Base-by-base conservation (phyloP, 495 filamentous ascomycete species). In the Penicillium pancosmium region DNA sequence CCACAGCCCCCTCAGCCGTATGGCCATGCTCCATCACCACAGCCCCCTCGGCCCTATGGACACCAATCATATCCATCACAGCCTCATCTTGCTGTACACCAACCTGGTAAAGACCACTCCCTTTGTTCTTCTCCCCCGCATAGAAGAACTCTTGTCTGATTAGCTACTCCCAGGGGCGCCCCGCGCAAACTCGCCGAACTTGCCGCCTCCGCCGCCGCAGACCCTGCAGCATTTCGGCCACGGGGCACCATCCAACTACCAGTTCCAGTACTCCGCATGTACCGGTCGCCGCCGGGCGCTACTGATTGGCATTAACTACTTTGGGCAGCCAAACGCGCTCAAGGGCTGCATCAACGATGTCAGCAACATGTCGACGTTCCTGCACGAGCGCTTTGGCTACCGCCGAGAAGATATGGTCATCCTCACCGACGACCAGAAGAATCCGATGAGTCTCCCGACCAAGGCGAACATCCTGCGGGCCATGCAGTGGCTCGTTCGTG, bases 401-500 rank as follows among this genome's bases (percentile, higher is more conserved):
- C 90, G 91, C 63, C 82, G 94, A 43, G 93, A 97, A 73, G 94
- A 98, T 70, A 98, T 98, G 94, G 94, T 98, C 33, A 92, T 96
- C 61, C 81, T 98, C 61, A 98, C 94, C 33, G 94, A 98, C 65
- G 94, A 98, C 68, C 93, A 97, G 74, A 86, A 91, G 64, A 93
- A 96, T 65, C 91, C 90, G 16, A 93, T 96, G 89, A 96, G 91
- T 72, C 84, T 94, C 63, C 94, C 94, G 11, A 96, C 90, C 3
- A 97, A 97, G 69, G 86, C 87, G 50, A 98, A 98, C 67, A 98
- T 98, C 54, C 71, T 98, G 13, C 81, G 94, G 19, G 94, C 94
- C 19, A 98, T 98, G 94, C 93, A 97, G 65, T 98, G 94, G 94
- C 81, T 98, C 23, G 94, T 98, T 44, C 93, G 93, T 70, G 93